Percentiles rank a stretch among this genome's conserved stretches.
phyloP scores from a whole-genome alignment of 2,329 filamentous ascomycete species.

The Neospermospora avenae region DNA sequence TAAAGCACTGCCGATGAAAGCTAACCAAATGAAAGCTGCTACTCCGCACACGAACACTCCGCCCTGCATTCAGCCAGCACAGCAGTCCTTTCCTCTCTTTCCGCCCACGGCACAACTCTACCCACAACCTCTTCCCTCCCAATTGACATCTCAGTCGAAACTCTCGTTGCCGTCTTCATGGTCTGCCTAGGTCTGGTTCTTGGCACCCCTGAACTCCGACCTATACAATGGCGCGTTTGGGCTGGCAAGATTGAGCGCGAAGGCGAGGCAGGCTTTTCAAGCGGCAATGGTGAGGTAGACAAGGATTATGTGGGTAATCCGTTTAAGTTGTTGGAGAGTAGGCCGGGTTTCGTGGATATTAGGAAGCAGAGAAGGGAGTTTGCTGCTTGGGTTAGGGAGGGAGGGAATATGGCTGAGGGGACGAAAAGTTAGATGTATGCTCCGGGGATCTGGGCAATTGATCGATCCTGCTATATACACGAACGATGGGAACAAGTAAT shows the following conservation, averaged over 20 bases:
- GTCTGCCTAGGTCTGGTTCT: slow-evolving; percentile 81
- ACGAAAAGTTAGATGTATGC: slow-evolving; percentile 20
- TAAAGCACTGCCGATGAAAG: neutral
- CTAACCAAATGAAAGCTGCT: slow-evolving; percentile 62
- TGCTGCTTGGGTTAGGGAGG: slow-evolving; percentile 63
- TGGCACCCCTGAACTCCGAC: slow-evolving; percentile 72
- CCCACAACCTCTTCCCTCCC: slow-evolving; percentile 56
- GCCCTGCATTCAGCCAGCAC: slow-evolving; percentile 61
- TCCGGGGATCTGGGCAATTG: neutral
- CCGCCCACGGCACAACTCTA: slow-evolving; percentile 41
- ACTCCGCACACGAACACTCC: slow-evolving; percentile 92
- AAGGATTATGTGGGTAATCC: slow-evolving; percentile 73
- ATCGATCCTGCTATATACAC: neutral
- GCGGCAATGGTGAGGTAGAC: slow-evolving; percentile 61
- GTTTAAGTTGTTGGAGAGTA: slow-evolving; percentile 73
- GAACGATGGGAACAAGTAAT: neutral
- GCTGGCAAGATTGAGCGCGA: slow-evolving; percentile 80
- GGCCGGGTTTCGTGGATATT: slow-evolving; percentile 85
- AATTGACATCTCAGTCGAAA: slow-evolving; percentile 84
- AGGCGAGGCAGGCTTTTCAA: slow-evolving; percentile 57
- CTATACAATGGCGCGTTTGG: slow-evolving; percentile 81
- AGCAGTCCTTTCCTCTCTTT: slow-evolving; percentile 44
- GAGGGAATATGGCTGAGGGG: slow-evolving; percentile 17
- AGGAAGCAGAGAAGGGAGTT: slow-evolving; percentile 78
- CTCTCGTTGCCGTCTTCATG: slow-evolving; percentile 73